Evolutionary conservation across 768 basidiomycete genomes (phyloP).

Genomic region (Clavulina sp.): DNA sequence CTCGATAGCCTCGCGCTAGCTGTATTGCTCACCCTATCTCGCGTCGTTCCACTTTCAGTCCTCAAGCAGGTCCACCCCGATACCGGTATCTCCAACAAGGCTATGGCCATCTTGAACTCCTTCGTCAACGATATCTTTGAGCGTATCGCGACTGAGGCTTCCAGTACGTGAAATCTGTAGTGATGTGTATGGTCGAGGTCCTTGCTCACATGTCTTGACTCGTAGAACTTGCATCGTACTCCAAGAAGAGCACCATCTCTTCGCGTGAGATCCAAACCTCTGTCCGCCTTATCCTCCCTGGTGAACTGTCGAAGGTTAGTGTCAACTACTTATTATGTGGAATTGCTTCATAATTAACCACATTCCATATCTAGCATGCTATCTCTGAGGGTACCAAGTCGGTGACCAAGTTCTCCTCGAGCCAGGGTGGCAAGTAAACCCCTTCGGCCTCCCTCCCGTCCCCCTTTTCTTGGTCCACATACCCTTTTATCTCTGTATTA

Average conservation of each 20-base stretch:
- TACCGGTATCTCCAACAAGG: slow-evolving; percentile 97
- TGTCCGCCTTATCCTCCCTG: slow-evolving; percentile 88
- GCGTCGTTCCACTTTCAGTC: slow-evolving; percentile 31
- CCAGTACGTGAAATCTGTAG: slow-evolving; percentile 34
- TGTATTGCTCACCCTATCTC: neutral
- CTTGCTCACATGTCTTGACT: neutral
- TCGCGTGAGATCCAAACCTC: slow-evolving; percentile 97
- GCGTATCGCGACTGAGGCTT: slow-evolving; percentile 77
- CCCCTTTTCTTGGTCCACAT: no score
- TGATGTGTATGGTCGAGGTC: neutral
- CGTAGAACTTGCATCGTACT: slow-evolving; percentile 87
- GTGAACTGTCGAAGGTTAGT: slow-evolving; percentile 68
- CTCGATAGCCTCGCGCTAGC: neutral
- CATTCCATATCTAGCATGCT: slow-evolving; percentile 37
- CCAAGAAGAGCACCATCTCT: slow-evolving; percentile 97
- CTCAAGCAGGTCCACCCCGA: slow-evolving; percentile 97
- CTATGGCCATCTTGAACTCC: slow-evolving; percentile 80
- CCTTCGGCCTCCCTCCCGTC: no score
- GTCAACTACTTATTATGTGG: neutral
- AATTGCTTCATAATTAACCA: neutral
- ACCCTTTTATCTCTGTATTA: no score
- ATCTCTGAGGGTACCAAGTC: slow-evolving; percentile 82
- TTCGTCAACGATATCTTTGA: slow-evolving; percentile 94
- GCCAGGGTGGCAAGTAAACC: neutral
- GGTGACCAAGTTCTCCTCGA: slow-evolving; percentile 1